Evolutionary conservation across 176 grass and related monocot genomes (phyloP).

Genomic region (bread wheat (Triticum aestivum)): IWGSC_CS_RefSeq_v2.1 NC_057797.1:540463230-540463729

Average conservation of each 20-base stretch:
- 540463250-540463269: not conserved
- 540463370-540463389: not conserved
- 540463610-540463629: not conserved
- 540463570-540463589: not conserved
- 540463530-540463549: not conserved
- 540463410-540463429: not conserved
- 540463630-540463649: not conserved
- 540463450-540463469: not conserved
- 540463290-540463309: not conserved
- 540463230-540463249: not conserved
- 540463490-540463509: not conserved
- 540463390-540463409: not conserved
- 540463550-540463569: not conserved
- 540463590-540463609: not conserved
- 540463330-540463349: not conserved
- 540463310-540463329: not conserved
- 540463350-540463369: not conserved
- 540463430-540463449: not conserved
- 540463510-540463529: not conserved
- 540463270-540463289: constrained; percentile 4
- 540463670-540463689: not conserved
- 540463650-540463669: not conserved
- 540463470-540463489: not conserved
- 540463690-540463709: no score
- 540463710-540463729: not conserved